These are phyloP conservation scores for Plasmopara viticola DNA, from an alignment of 352 stramenopile genomes.

Conservation along the genomic window DNA sequence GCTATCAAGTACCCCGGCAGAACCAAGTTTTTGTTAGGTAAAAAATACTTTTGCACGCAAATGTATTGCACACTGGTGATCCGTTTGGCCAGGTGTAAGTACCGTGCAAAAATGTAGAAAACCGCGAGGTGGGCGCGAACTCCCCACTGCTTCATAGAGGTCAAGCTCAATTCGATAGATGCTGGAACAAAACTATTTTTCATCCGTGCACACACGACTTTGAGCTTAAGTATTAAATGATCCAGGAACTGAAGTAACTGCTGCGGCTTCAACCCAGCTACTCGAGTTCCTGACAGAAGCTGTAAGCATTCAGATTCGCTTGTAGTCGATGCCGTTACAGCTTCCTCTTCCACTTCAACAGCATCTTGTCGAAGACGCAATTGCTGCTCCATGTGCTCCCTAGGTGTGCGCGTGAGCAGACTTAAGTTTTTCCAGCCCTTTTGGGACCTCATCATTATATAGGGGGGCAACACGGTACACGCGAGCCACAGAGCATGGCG, in stretches of 20 bases:
- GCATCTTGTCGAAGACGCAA: conserved; percentile 39
- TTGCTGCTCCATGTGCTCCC: conserved; percentile 77
- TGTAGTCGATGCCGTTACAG: conserved; percentile 1
- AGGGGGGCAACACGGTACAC: conserved; percentile 45
- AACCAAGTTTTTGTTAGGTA: conserved; percentile 54
- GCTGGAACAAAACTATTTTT: conserved; percentile 45
- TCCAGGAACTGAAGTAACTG: conserved; percentile 36
- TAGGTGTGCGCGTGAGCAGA: conserved; percentile 55
- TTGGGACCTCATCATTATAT: conserved; percentile 56
- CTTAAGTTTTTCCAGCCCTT: conserved; percentile 64
- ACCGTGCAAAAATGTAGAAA: conserved; percentile 76
- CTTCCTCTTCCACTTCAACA: conserved; percentile 5
- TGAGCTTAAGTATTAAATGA: conserved; percentile 36
- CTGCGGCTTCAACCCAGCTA: conserved; percentile 11
- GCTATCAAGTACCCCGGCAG: conserved; percentile 78
- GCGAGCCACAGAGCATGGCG: conserved; percentile 57
- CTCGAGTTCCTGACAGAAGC: not conserved
- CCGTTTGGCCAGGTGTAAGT: conserved; percentile 66
- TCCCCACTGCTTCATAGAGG: conserved; percentile 42
- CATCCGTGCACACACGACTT: conserved; percentile 25
- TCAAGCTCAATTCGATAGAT: conserved; percentile 54
- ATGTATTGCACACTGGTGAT: conserved; percentile 67
- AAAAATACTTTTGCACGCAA: conserved; percentile 61
- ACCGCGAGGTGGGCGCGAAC: conserved; percentile 50
- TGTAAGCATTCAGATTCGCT: conserved; percentile 4